Evolutionary conservation across 2,329 filamentous ascomycete genomes (phyloP).

Genomic region (Lachnellula willkommii): DNA sequence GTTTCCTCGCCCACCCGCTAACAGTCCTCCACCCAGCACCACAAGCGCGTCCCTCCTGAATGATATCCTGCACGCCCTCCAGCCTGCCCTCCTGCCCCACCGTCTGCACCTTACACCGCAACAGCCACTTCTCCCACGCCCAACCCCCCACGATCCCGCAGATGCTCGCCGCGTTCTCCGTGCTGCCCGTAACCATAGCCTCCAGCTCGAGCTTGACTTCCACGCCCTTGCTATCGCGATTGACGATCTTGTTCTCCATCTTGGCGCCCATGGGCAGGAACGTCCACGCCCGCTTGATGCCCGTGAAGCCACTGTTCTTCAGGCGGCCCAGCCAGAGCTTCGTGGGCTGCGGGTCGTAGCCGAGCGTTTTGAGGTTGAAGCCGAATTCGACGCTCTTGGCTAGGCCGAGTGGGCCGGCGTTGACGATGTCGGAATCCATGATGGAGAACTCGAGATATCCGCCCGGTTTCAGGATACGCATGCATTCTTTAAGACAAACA

Average conservation of each 20-base stretch:
- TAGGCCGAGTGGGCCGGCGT: conserved; percentile 71
- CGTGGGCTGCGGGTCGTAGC: conserved; percentile 82
- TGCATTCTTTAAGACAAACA: conserved; percentile 75
- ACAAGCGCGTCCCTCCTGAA: conserved; percentile 58
- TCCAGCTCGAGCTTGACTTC: conserved; percentile 51
- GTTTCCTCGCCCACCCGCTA: conserved; percentile 61
- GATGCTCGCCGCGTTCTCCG: conserved; percentile 65
- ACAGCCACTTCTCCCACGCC: conserved; percentile 95
- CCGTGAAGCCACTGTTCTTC: conserved; percentile 68
- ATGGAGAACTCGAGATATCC: conserved; percentile 89
- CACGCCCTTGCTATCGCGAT: conserved; percentile 35
- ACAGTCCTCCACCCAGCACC: conserved; percentile 58
- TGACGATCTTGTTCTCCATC: conserved; percentile 37
- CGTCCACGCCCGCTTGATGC: conserved; percentile 80
- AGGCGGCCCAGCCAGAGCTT: conserved; percentile 75
- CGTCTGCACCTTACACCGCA: conserved; percentile 83
- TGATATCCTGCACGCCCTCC: conserved; percentile 53
- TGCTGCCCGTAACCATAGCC: conserved; percentile 61
- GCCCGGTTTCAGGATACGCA: conserved; percentile 82
- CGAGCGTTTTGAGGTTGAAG: conserved; percentile 80
- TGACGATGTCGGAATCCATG: conserved; percentile 85
- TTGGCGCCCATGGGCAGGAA: conserved; percentile 74
- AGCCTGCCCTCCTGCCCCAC: conserved; percentile 62
- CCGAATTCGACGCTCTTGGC: conserved; percentile 88
- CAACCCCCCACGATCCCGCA: conserved; percentile 80